These are phyloP conservation scores for Penicillium soppii DNA, from an alignment of 495 filamentous ascomycete genomes.

Conservation along the genomic window DNA sequence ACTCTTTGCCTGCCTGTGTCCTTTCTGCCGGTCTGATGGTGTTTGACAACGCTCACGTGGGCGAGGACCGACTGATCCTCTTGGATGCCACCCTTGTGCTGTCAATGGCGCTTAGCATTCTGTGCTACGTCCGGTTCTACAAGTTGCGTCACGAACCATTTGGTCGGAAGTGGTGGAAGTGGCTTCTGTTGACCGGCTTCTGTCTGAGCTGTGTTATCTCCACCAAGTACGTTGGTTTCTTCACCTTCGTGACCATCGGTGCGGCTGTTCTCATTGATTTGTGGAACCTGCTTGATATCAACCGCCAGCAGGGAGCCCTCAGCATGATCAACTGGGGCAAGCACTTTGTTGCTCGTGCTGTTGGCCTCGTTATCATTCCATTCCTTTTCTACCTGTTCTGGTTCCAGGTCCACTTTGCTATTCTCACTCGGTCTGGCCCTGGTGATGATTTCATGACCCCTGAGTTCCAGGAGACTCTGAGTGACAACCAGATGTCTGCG, in stretches of 20 bases:
- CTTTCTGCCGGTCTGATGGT: conserved; percentile 83
- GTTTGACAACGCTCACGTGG: conserved; percentile 98
- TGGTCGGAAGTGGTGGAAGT: conserved; percentile 98
- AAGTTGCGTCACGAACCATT: conserved; percentile 91
- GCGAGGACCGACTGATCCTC: conserved; percentile 92
- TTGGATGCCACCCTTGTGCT: conserved; percentile 92
- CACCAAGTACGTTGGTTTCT: conserved; percentile 95
- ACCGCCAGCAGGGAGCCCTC: conserved; percentile 73
- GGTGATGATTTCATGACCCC: conserved; percentile 99
- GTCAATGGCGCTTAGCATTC: conserved; percentile 89
- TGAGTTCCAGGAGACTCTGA: conserved; percentile 94
- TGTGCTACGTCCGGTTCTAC: conserved; percentile 96
- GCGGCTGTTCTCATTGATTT: conserved; percentile 90
- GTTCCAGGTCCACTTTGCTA: conserved; percentile 98
- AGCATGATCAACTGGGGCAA: conserved; percentile 76
- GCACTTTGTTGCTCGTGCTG: conserved; percentile 81
- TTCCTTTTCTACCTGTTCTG: conserved; percentile 99
- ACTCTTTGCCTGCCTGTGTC: conserved; percentile 88
- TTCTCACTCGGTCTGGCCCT: conserved; percentile 83
- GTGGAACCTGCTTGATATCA: conserved; percentile 91
- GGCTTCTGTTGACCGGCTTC: conserved; percentile 92
- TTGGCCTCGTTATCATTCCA: conserved; percentile 83
- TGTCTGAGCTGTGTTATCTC: conserved; percentile 96
- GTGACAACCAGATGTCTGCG: conserved; percentile 86
- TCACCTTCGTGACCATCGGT: conserved; percentile 96